These are phyloP conservation scores for Solanum rostratum DNA, from an alignment of 257 asterid species.

Conservation along the genomic window DNA sequence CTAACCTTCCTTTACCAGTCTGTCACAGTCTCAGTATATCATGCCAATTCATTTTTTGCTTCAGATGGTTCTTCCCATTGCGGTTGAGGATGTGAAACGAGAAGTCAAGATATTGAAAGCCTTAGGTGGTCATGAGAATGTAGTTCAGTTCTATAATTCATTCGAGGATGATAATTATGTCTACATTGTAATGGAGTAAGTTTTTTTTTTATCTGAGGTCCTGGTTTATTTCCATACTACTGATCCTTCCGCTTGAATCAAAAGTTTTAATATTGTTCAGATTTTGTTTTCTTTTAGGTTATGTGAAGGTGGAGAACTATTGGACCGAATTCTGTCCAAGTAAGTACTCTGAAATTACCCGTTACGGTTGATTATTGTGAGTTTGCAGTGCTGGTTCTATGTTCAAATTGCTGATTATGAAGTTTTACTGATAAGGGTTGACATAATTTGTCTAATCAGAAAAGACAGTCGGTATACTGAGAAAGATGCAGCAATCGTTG, in stretches of 20 bases:
- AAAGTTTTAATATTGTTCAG: conserved; percentile 1
- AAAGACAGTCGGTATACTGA: conserved; percentile 96
- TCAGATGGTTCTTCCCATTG: conserved; percentile 96
- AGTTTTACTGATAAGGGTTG: conserved; percentile 7
- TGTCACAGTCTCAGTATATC: neutral
- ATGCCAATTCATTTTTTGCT: neutral
- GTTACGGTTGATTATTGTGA: neutral
- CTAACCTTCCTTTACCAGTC: neutral
- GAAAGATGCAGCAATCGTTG: conserved; percentile 96
- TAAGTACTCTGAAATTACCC: conserved; percentile 19
- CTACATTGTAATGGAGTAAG: conserved; percentile 98
- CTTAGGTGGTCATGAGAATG: conserved; percentile 92
- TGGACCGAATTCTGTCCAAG: conserved; percentile 92
- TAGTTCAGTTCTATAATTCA: conserved; percentile 87
- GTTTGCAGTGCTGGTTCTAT: neutral
- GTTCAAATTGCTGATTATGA: conserved; percentile 3
- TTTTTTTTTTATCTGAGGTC: conserved; percentile 1
- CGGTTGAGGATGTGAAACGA: conserved; percentile 96
- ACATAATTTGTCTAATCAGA: conserved; percentile 39
- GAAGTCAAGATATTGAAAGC: conserved; percentile 96
- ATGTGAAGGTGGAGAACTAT: conserved; percentile 97
- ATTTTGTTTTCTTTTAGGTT: conserved; percentile 31
- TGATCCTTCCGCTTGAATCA: neutral
- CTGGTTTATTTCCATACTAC: neutral
- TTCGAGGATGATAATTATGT: conserved; percentile 85